Evolutionary conservation across 352 stramenopile species (phyloP).

Genomic region (Globisporangium orthogonon): DNA sequence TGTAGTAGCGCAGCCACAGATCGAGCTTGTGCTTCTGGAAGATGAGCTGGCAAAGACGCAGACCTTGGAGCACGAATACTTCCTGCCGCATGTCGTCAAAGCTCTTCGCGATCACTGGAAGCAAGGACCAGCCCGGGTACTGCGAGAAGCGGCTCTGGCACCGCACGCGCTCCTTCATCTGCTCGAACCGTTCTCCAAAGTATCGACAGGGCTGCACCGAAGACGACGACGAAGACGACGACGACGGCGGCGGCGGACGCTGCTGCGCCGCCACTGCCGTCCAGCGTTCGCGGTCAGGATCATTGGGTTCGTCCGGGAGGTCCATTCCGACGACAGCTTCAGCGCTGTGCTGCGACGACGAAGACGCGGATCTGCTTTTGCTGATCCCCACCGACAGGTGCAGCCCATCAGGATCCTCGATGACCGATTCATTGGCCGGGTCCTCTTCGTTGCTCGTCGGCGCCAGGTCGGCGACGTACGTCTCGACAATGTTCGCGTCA

Average conservation of each 20-base stretch:
- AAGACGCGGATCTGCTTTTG: conserved; percentile 9
- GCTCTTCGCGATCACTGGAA: conserved; percentile 94
- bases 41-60: conserved; percentile 91
- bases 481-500: conserved; percentile 36
- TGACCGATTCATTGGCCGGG: conserved; percentile 18
- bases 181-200: conserved; percentile 85
- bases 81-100: conserved; percentile 97
- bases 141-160: conserved; percentile 57
- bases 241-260: conserved; percentile 5
- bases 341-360: conserved; percentile 20
- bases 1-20: conserved; percentile 93
- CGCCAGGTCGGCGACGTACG: conserved; percentile 33
- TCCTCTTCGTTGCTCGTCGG: conserved; percentile 9
- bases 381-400: conserved; percentile 7
- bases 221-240: conserved; percentile 16
- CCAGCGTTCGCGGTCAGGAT: conserved; percentile 8
- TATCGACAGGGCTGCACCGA: conserved; percentile 23
- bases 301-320: not conserved
- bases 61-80: conserved; percentile 93
- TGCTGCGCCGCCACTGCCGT: conserved; percentile 5
- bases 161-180: conserved; percentile 83
- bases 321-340: conserved; percentile 20
- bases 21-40: conserved; percentile 88
- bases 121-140: conserved; percentile 79
- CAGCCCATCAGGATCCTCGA: conserved; percentile 28